Base-by-base conservation (phyloP, 306 rosid genomes). In the Ammopiptanthus mongolicus region DNA sequence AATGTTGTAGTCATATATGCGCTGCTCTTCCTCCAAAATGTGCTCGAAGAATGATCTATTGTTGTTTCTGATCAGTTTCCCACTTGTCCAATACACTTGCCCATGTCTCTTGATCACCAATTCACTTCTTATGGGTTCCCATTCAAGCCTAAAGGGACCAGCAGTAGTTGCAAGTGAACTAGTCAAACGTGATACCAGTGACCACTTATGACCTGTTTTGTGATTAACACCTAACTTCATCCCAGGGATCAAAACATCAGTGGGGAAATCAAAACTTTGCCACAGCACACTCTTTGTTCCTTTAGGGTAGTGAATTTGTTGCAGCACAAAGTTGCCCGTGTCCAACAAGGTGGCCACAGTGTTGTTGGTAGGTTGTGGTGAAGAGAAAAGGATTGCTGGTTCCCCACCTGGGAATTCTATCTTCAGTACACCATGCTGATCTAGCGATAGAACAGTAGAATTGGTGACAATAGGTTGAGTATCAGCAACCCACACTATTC, bases 191-290 rank as follows among this genome's bases (percentile, higher is more conserved):
- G 82, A 75, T 15, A 59, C 61, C 21, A 83, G 8, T 8, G 72
- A 42, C 83, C 69, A 65, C 0, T 63, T 31, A 6, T 3, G 64
- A 42, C 73, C 70, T 0, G 39, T 37, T 52, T 50, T 71, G 61
- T 2, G 74, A 11, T 72, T 33, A 34, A 76, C 39, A 23, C 84
- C 87, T 52, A 84, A 5, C 52, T 72, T 84, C 84, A 59, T 84
- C 17, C 66, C 79, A 1, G 78, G 78, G 0, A 67, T 0, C 21
- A 84, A 67, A 11, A 6, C 12, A 1, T 56, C 42, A 0, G 6
- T 0, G 7, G 87, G 80, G 74, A 25, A 25, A 25, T 25, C 28
- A 25, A 25, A 25, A 25, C 28, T 25, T 25, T 25, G 28, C 28
- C 28, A 78, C 18, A 83, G 44, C 3, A 57, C 1, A 7, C 0